These are phyloP conservation scores for Myotisia sp. DNA, from an alignment of 2,329 filamentous ascomycete species.

Conservation along the genomic window DNA sequence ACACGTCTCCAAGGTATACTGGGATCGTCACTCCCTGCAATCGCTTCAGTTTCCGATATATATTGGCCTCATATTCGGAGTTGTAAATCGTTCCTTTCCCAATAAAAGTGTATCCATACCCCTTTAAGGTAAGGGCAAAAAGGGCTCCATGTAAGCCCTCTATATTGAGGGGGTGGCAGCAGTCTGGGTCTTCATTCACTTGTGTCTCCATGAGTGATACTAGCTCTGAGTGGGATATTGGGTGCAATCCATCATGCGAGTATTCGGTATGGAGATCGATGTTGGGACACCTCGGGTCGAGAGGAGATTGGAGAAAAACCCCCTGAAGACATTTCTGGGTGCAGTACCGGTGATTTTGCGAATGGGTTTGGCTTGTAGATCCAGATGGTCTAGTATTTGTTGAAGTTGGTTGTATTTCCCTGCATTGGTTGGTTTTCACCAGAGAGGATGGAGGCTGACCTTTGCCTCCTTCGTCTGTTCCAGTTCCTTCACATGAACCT, in stretches of 20 bases:
- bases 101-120: conserved; percentile 8
- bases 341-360: conserved; percentile 1
- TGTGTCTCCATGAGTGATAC: conserved; percentile 5
- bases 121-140: conserved; percentile 6
- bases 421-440: background rate
- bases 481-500: conserved; percentile 1
- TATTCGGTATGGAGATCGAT: conserved; percentile 1
- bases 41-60: conserved; percentile 3
- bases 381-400: background rate
- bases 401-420: background rate
- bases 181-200: conserved; percentile 4
- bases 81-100: conserved; percentile 6
- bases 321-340: conserved; percentile 8
- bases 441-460: conserved; percentile 2
- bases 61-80: conserved; percentile 4
- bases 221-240: conserved; percentile 1
- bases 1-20: conserved; percentile 5
- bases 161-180: conserved; percentile 1
- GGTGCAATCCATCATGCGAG: conserved; percentile 2
- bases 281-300: conserved; percentile 1
- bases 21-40: conserved; percentile 4
- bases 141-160: conserved; percentile 5
- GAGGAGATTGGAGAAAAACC: conserved; percentile 6
- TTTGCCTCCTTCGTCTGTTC: background rate
- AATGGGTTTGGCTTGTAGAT: background rate